Evolutionary conservation across 2,329 filamentous ascomycete genomes (phyloP).

Genomic region (Chaetomiaceae sp.): DNA sequence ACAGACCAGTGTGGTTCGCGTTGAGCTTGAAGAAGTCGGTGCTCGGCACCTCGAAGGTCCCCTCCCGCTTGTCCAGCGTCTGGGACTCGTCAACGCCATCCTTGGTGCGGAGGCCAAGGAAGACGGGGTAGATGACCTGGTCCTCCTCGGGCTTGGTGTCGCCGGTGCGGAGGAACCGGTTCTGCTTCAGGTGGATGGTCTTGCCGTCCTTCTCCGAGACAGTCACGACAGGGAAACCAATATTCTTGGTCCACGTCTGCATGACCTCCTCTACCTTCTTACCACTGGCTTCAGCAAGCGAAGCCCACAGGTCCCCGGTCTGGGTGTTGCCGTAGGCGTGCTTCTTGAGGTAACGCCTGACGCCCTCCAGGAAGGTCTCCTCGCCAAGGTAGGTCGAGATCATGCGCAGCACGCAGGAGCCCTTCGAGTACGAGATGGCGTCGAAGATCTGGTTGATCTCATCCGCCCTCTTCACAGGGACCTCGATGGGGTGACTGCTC

Average conservation of each 20-base stretch:
- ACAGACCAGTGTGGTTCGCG: constrained; percentile 88
- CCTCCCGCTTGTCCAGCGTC: constrained; percentile 67
- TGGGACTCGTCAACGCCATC: constrained; percentile 75
- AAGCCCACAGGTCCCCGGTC: constrained; percentile 86
- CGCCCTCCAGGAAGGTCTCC: constrained; percentile 86
- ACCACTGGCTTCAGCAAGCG: constrained; percentile 80
- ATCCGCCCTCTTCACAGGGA: constrained; percentile 89
- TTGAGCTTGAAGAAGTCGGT: constrained; percentile 95
- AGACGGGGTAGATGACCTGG: constrained; percentile 79
- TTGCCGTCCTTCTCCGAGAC: constrained; percentile 72
- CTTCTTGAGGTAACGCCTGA: constrained; percentile 87
- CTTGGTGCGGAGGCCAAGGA: constrained; percentile 79
- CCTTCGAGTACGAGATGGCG: constrained; percentile 95
- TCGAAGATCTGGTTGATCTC: constrained; percentile 99
- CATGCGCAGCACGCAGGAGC: constrained; percentile 93
- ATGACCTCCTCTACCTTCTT: constrained; percentile 88
- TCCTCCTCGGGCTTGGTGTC: constrained; percentile 95
- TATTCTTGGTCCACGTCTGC: constrained; percentile 95
- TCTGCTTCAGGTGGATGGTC: constrained; percentile 85
- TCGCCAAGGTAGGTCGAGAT: constrained; percentile 94
- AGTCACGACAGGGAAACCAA: constrained; percentile 86
- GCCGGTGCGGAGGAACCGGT: constrained; percentile 86
- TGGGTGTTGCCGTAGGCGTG: constrained; percentile 95
- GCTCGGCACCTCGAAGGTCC: constrained; percentile 70
- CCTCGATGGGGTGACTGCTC: constrained; percentile 94